A percentile compares a stretch with the other conserved stretches of the same genome.
Conservation (phyloP, 2,329 filamentous ascomycete genomes). For the Ophiocordyceps camponoti-leonardi region DNA sequence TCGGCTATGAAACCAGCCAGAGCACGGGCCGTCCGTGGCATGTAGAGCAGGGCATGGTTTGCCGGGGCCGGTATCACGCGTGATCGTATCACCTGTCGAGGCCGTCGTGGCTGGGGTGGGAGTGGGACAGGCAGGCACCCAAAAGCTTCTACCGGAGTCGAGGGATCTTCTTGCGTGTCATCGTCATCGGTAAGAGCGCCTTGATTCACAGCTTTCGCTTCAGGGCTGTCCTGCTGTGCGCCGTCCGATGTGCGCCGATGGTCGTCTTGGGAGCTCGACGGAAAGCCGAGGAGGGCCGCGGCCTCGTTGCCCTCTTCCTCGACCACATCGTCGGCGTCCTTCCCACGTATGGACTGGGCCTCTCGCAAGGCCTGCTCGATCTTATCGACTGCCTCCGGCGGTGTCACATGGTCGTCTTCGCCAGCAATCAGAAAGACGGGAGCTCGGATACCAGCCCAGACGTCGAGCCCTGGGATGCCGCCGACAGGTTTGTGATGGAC, state of each 20-base stretch:
- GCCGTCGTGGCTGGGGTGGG: conserved; percentile 29
- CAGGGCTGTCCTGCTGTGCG: neutral
- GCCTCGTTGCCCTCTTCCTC: conserved; percentile 21
- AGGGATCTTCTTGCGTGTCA: conserved; percentile 22
- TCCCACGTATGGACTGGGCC: conserved; percentile 2
- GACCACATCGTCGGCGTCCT: neutral
- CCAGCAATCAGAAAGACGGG: conserved; percentile 70
- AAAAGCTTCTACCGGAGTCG: conserved; percentile 24
- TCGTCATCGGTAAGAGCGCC: conserved; percentile 16
- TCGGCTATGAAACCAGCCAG: conserved; percentile 68
- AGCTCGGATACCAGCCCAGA: conserved; percentile 56
- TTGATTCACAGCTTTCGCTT: neutral
- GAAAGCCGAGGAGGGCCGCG: conserved; percentile 27
- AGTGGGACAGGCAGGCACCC: conserved; percentile 13
- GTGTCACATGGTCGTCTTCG: conserved; percentile 59
- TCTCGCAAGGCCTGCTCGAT: conserved; percentile 31
- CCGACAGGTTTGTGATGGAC: conserved; percentile 32
- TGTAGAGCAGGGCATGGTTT: conserved; percentile 72
- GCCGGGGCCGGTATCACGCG: conserved; percentile 59
- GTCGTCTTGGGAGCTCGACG: conserved; percentile 12
- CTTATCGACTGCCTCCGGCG: conserved; percentile 50
- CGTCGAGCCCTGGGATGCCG: conserved; percentile 50
- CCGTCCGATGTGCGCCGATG: conserved; percentile 10
- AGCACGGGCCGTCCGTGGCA: conserved; percentile 55
- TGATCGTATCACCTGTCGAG: conserved; percentile 43